Percentiles rank a stretch among this genome's conserved stretches.
Evolutionary conservation across 2,329 filamentous ascomycete species (phyloP).

Genomic region (Colletotrichum destructivum): DNA sequence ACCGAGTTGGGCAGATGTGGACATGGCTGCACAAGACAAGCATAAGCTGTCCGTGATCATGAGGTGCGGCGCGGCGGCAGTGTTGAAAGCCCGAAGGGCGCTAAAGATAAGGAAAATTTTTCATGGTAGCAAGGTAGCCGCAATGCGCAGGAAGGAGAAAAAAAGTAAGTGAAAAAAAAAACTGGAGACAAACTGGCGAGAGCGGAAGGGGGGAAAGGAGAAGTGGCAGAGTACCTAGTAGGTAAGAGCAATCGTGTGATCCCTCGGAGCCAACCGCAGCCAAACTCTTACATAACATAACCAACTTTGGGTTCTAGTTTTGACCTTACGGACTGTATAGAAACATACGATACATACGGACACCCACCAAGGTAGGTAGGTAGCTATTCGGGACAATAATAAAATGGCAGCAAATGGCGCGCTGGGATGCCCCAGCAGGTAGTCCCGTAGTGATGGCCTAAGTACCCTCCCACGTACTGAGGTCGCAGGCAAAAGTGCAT

Average conservation of each 20-base stretch:
- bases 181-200: conserved; percentile 34
- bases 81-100: conserved; percentile 11
- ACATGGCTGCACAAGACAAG: neutral
- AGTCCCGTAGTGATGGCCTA: too few relatives aligned
- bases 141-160: conserved; percentile 11
- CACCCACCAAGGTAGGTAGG: too few relatives aligned
- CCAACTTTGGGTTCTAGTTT: conserved; percentile 28
- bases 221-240: conserved; percentile 5
- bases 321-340: neutral
- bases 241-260: conserved; percentile 38
- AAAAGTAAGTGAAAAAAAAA: neutral
- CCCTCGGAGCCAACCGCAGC: conserved; percentile 36
- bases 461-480: too few relatives aligned
- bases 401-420: conserved; percentile 13
- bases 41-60: neutral
- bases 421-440: conserved; percentile 21
- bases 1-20: neutral
- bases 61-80: neutral
- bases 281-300: conserved; percentile 42
- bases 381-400: neutral
- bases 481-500: too few relatives aligned
- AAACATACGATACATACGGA: too few relatives aligned
- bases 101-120: conserved; percentile 45
- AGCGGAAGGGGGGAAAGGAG: neutral
- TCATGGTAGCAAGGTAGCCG: conserved; percentile 23